Base-by-base conservation (phyloP, 2,329 filamentous ascomycete species). In the Clonostachys byssicola region DNA sequence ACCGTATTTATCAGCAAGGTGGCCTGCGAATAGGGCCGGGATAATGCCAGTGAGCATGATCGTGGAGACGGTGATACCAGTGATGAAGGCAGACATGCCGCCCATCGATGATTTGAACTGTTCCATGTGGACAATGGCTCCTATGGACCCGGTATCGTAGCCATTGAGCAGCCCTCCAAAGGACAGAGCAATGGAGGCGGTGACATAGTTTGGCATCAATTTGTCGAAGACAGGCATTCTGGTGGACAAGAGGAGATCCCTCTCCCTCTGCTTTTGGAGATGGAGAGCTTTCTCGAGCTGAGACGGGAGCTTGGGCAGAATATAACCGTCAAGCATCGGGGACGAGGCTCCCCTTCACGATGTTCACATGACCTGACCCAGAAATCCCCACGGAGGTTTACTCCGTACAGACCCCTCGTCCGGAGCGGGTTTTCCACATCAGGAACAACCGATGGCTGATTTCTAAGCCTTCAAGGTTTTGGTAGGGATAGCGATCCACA, bases 31-130 rank as follows among this genome's bases (percentile, higher is more conserved):
- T 35, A 84, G 65, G 1, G 80, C 80, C 2, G 80, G 75, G 12
- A 82, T 56, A 0, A 74, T 74, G 6, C 78, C 81, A 0, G 80
- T 75, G 33, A 85, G 68, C 43, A 85, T 63, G 47, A 85, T 78
- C 3, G 72, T 71, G 1, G 81, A 83, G 5, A 86, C 79, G 2
- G 78, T 74, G 14, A 84, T 66, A 1, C 81, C 81, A 45, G 77
- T 74, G 5, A 82, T 58, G 0, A 71, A 72, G 1, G 80, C 65
- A 0, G 76, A 76, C 35, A 79, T 65, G 6, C 57, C 54, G 1
- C 78, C 79, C 42, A 83, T 43, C 13, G 47, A 23, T 13, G 33
- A 49, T 1, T 30, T 44, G 47, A 68, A 69, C 42, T 63, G 58
- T 5, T 52, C 44, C 65, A 67, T 68, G 16, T 56, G 50, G 5